Conservation (phyloP, 2,329 filamentous ascomycete species). For the Trematosphaeria pertusa region DNA sequence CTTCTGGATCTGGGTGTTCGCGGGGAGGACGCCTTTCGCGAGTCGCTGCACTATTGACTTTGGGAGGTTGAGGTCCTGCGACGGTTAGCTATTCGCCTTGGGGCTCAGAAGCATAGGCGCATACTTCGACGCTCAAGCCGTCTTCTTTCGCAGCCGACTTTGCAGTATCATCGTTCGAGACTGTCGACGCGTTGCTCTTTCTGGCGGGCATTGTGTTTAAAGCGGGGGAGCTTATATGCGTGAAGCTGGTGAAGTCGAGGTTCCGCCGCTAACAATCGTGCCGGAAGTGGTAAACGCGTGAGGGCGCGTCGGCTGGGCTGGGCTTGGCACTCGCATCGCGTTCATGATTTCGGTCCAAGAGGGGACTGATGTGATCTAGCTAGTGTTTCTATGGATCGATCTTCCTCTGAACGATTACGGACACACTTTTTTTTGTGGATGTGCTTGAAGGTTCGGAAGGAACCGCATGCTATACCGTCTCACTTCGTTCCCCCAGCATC, state of each 20-base stretch:
- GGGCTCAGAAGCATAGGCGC: constrained; percentile 6
- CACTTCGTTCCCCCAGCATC: too few species aligned
- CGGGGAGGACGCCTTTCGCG: constrained; percentile 78
- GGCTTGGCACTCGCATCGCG: constrained; percentile 10
- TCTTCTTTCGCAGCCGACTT: constrained; percentile 45
- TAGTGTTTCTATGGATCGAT: too few species aligned
- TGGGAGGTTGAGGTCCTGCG: constrained; percentile 72
- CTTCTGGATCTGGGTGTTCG: constrained; percentile 83
- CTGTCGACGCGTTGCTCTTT: constrained; percentile 55
- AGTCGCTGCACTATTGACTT: constrained; percentile 82
- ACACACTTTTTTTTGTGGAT: too few species aligned
- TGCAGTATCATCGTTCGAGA: constrained; percentile 46
- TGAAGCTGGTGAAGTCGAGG: constrained; percentile 19
- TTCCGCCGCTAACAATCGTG: too few species aligned
- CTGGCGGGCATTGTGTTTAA: constrained; percentile 52
- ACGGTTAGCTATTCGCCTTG: constrained; percentile 9
- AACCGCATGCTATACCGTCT: too few species aligned
- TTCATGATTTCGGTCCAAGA: too few species aligned
- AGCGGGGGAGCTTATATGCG: constrained; percentile 11
- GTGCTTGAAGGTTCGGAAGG: too few species aligned
- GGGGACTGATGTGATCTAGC: too few species aligned
- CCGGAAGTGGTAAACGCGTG: constrained; percentile 32
- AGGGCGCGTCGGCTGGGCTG: constrained; percentile 32
- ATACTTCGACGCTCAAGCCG: constrained; percentile 54
- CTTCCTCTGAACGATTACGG: too few species aligned